Evolutionary conservation across 2,329 filamentous ascomycete species (phyloP).

Genomic region (Colletotrichum cuscutae): DNA sequence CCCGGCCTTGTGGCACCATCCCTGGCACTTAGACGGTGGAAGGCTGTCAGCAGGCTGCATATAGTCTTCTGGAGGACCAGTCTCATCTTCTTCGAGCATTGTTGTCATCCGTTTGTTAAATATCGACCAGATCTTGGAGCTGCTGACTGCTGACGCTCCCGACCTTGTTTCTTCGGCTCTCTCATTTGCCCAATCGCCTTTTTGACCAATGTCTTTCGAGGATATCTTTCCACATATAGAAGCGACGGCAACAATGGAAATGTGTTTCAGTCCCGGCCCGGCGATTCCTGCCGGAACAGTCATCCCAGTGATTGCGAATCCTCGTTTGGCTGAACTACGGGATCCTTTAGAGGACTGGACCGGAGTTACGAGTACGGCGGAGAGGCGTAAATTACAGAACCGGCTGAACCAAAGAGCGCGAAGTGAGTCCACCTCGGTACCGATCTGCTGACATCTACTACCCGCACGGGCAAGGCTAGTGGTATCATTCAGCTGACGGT

Average conservation of each 20-base stretch:
- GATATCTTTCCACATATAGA: background rate
- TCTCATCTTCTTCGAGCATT: background rate
- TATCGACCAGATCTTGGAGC: background rate
- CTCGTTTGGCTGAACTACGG: slow-evolving; percentile 12
- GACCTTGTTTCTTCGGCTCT: background rate
- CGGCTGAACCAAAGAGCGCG: slow-evolving; percentile 30
- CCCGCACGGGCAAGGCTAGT: too few relatives aligned
- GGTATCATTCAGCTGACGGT: background rate
- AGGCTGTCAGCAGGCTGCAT: slow-evolving; percentile 23
- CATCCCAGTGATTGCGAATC: slow-evolving; percentile 20
- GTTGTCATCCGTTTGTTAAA: background rate
- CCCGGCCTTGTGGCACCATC: background rate
- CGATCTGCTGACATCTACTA: background rate
- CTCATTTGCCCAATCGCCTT: too few relatives aligned
- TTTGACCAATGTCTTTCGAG: background rate
- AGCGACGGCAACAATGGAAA: slow-evolving; percentile 1
- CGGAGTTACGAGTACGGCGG: slow-evolving; percentile 41
- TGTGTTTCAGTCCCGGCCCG: slow-evolving; percentile 21
- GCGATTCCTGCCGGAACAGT: slow-evolving; percentile 1
- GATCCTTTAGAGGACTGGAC: slow-evolving; percentile 45
- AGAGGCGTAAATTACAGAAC: slow-evolving; percentile 35
- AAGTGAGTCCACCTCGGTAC: slow-evolving; percentile 11
- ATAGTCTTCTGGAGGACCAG: background rate
- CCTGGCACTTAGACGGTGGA: background rate
- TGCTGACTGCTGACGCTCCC: background rate